These are phyloP conservation scores for Talaromyces amestolkiae DNA, from an alignment of 2,329 filamentous ascomycete species.

Conservation along the genomic window DNA sequence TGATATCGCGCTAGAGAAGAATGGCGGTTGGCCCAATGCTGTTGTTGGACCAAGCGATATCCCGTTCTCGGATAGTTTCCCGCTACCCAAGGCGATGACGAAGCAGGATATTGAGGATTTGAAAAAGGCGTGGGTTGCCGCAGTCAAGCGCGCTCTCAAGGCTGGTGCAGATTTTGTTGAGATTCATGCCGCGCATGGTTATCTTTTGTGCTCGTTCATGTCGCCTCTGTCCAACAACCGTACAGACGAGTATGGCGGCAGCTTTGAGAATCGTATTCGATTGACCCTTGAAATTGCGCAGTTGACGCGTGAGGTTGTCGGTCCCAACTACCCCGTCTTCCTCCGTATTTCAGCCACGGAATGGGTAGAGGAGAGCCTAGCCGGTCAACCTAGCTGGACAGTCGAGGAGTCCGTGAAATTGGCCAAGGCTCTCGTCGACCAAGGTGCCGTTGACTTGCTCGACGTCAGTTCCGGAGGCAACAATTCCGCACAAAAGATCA, in stretches of 20 bases:
- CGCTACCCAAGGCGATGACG: constrained; percentile 66
- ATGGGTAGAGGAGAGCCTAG: constrained; percentile 64
- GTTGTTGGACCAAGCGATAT: constrained; percentile 59
- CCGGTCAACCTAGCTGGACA: constrained; percentile 63
- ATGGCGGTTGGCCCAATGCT: constrained; percentile 56
- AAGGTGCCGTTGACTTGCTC: constrained; percentile 72
- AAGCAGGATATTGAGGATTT: constrained; percentile 64
- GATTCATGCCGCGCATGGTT: constrained; percentile 77
- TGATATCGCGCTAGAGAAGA: constrained; percentile 46
- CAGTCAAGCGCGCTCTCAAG: constrained; percentile 59
- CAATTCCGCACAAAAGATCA: constrained; percentile 48
- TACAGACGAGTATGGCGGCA: constrained; percentile 55
- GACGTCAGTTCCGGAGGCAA: constrained; percentile 79
- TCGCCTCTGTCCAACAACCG: constrained; percentile 68
- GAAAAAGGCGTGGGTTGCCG: constrained; percentile 61
- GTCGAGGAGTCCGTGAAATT: constrained; percentile 62
- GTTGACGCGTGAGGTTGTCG: constrained; percentile 60
- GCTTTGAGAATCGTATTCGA: constrained; percentile 63
- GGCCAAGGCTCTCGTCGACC: constrained; percentile 64
- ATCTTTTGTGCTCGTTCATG: constrained; percentile 69
- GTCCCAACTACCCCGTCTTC: constrained; percentile 67
- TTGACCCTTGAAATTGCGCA: constrained; percentile 67
- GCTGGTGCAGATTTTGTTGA: constrained; percentile 77
- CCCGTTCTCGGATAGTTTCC: constrained; percentile 61
- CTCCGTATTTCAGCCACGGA: constrained; percentile 72